phyloP scores from a whole-genome alignment of 805 yeast genomes.

The Hanseniaspora meyeri region DNA sequence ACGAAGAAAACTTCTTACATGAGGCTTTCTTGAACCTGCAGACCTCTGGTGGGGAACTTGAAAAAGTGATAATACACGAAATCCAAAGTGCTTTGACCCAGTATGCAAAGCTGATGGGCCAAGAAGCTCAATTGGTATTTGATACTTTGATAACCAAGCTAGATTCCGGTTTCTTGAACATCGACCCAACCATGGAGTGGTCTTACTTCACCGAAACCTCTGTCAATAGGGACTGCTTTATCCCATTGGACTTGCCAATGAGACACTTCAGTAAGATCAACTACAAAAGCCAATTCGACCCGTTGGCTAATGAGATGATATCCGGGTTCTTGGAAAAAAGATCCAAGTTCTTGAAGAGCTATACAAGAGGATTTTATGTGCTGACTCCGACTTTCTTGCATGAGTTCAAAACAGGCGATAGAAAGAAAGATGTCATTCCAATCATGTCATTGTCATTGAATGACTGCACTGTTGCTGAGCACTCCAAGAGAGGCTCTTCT shows the following conservation, averaged over 20 bases:
- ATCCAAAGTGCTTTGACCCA: constrained; percentile 68
- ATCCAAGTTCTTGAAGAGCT: constrained; percentile 84
- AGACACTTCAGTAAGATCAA: constrained; percentile 48
- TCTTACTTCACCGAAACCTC: constrained; percentile 26
- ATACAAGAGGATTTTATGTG: constrained; percentile 81
- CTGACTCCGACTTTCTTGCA: constrained; percentile 79
- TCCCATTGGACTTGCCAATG: constrained; percentile 56
- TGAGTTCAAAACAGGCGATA: constrained; percentile 75
- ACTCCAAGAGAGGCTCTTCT: constrained; percentile 57
- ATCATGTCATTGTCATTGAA: constrained; percentile 70
- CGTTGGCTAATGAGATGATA: constrained; percentile 54
- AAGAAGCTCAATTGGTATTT: constrained; percentile 61
- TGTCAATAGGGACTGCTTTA: constrained; percentile 35
- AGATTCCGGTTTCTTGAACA: constrained; percentile 56
- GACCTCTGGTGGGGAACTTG: constrained; percentile 77
- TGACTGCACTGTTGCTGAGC: constrained; percentile 73
- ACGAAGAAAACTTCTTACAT: constrained; percentile 74
- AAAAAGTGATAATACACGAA: constrained; percentile 74
- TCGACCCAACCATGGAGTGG: constrained; percentile 81
- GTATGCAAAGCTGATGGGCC: constrained; percentile 58
- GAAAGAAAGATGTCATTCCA: constrained; percentile 70
- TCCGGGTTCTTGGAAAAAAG: constrained; percentile 79
- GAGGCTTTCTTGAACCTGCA: constrained; percentile 83
- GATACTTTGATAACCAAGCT: constrained; percentile 53
- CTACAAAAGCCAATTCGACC: constrained; percentile 58